Percentiles rank a stretch among this genome's conserved stretches.
Evolutionary conservation across 352 stramenopile genomes (phyloP).

Genomic region (Globisporangium mamillatum): DNA sequence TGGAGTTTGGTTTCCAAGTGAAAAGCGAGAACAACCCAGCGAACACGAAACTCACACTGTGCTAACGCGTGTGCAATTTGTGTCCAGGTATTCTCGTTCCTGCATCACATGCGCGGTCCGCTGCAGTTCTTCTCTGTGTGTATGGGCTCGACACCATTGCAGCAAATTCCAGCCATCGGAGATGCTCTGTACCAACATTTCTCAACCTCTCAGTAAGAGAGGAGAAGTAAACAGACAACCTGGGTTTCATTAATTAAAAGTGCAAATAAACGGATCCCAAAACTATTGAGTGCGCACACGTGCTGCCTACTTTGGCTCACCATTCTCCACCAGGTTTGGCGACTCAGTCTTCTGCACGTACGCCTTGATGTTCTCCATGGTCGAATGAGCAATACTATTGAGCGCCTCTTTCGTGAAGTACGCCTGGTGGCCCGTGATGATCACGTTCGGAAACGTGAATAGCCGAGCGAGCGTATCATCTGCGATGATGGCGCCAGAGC

Average conservation of each 20-base stretch:
- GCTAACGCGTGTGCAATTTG: not conserved
- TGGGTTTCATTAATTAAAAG: not conserved
- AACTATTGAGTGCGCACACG: not conserved
- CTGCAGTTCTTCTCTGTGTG: constrained; percentile 34
- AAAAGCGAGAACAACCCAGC: too few relatives aligned
- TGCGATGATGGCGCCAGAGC: constrained; percentile 59
- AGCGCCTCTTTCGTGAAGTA: constrained; percentile 82
- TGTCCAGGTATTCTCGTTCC: constrained; percentile 25
- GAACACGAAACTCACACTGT: not conserved
- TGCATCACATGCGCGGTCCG: constrained; percentile 31
- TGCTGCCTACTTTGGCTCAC: constrained; percentile 7
- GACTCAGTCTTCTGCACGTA: constrained; percentile 30
- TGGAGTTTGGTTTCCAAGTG: not conserved
- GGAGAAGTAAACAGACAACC: not conserved
- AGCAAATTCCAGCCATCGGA: constrained; percentile 20
- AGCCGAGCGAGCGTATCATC: constrained; percentile 71
- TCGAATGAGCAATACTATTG: constrained; percentile 66
- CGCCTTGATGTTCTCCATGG: constrained; percentile 72
- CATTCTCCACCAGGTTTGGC: constrained; percentile 60
- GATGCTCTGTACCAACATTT: constrained; percentile 24
- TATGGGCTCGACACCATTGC: constrained; percentile 20
- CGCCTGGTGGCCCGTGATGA: constrained; percentile 78
- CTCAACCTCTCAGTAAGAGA: not conserved
- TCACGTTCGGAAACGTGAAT: constrained; percentile 81
- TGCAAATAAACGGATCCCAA: too few relatives aligned